These are phyloP conservation scores for Peronospora belbahrii DNA, from an alignment of 352 stramenopile genomes.

Conservation along the genomic window DNA sequence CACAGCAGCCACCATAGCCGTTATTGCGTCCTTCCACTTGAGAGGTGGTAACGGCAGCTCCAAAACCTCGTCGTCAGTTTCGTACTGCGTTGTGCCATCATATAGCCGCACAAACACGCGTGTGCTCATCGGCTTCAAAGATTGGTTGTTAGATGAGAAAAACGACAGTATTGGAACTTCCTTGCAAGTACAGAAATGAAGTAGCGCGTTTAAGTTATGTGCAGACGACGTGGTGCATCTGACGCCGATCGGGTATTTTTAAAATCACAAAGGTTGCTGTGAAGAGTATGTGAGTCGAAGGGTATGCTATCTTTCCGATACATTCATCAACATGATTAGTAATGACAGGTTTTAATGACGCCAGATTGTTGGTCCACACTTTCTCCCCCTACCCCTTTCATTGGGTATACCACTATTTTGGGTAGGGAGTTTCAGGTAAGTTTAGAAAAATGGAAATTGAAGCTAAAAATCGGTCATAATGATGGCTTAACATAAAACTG, in stretches of 20 bases:
- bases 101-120: slow-evolving; percentile 78
- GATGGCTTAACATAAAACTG: no score
- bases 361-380: slow-evolving; percentile 27
- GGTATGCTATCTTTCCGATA: slow-evolving; percentile 3
- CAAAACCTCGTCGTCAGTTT: slow-evolving; percentile 61
- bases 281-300: neutral
- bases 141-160: neutral
- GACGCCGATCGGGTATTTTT: slow-evolving; percentile 17
- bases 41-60: slow-evolving; percentile 56
- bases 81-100: slow-evolving; percentile 36
- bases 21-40: slow-evolving; percentile 56
- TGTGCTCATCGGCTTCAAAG: slow-evolving; percentile 29
- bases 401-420: slow-evolving; percentile 7
- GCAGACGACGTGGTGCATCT: slow-evolving; percentile 6
- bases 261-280: neutral
- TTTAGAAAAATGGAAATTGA: neutral
- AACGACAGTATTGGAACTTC: slow-evolving; percentile 7
- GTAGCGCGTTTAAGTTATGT: slow-evolving; percentile 9
- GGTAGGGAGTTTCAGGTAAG: neutral
- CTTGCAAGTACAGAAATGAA: slow-evolving; percentile 28
- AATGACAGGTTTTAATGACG: slow-evolving; percentile 10
- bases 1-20: slow-evolving; percentile 53
- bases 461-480: no score
- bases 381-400: slow-evolving; percentile 33
- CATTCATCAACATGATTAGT: neutral